These are phyloP conservation scores for Arachis stenosperma DNA, from an alignment of 306 rosid genomes.

Conservation along the genomic window DNA sequence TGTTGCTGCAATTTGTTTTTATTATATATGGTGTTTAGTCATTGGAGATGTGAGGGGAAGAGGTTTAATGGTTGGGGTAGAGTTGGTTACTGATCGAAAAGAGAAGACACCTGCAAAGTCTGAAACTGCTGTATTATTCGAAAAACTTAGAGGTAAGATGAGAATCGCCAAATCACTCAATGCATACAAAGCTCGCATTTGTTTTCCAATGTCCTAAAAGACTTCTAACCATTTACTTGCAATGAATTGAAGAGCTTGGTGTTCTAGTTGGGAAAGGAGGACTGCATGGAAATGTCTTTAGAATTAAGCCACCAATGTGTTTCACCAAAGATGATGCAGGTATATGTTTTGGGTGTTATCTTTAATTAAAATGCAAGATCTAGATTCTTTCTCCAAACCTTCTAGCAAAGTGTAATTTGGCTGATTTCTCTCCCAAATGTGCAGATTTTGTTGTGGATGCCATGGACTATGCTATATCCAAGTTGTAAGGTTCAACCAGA, in stretches of 20 bases:
- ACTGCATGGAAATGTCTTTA: constrained; percentile 80
- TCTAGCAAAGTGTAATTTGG: constrained; percentile 3
- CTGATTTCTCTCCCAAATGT: constrained; percentile 10
- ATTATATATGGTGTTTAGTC: constrained; percentile 49
- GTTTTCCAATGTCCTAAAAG: background rate
- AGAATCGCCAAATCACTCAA: constrained; percentile 18
- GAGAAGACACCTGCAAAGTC: constrained; percentile 82
- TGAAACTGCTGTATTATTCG: constrained; percentile 74
- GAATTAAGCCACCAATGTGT: constrained; percentile 96
- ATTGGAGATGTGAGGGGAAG: constrained; percentile 88
- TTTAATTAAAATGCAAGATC: constrained; percentile 6
- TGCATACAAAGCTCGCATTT: constrained; percentile 8
- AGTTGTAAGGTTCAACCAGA: constrained; percentile 50
- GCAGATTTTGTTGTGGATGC: constrained; percentile 97
- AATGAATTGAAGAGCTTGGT: constrained; percentile 69
- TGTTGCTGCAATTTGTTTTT: constrained; percentile 33
- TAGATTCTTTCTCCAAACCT: constrained; percentile 21
- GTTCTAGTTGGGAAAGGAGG: constrained; percentile 90
- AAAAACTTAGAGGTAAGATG: constrained; percentile 79
- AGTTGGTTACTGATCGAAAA: constrained; percentile 65
- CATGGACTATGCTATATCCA: constrained; percentile 73
- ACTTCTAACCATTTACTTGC: constrained; percentile 34
- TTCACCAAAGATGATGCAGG: constrained; percentile 91
- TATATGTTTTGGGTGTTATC: constrained; percentile 35
- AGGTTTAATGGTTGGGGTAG: constrained; percentile 86